phyloP scores from a whole-genome alignment of 2,329 filamentous ascomycete genomes.

The Pyrenophora tritici-repentis region DNA sequence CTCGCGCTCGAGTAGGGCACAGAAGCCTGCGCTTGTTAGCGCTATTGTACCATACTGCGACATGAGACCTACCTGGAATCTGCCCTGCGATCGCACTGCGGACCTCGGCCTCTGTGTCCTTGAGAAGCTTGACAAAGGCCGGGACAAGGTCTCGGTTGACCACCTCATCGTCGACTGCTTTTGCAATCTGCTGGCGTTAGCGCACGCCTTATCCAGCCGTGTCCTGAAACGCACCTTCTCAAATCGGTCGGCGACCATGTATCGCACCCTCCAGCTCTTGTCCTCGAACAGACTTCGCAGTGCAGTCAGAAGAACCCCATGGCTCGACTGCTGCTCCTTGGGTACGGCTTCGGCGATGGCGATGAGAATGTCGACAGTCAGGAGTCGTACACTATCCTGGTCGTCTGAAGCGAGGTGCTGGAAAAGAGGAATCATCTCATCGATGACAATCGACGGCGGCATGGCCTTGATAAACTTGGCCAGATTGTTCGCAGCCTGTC shows the following conservation, averaged over 20 bases:
- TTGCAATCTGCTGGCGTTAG: slow-evolving; percentile 74
- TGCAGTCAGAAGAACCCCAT: slow-evolving; percentile 88
- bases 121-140: slow-evolving; percentile 94
- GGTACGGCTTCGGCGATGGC: slow-evolving; percentile 96
- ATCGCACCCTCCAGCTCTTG: slow-evolving; percentile 98
- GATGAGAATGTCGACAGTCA: slow-evolving; percentile 96
- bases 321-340: slow-evolving; percentile 96
- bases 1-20: slow-evolving; percentile 81
- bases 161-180: slow-evolving; percentile 97
- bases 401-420: slow-evolving; percentile 96
- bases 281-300: slow-evolving; percentile 94
- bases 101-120: slow-evolving; percentile 97
- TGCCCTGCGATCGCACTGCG: slow-evolving; percentile 96
- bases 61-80: slow-evolving; percentile 69
- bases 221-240: slow-evolving; percentile 71
- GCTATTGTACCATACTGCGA: slow-evolving; percentile 5
- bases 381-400: slow-evolving; percentile 92
- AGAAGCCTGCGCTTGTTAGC: slow-evolving; percentile 71
- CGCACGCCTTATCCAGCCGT: slow-evolving; percentile 20
- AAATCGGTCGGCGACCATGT: slow-evolving; percentile 98
- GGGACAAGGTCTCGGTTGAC: slow-evolving; percentile 92
- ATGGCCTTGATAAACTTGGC: slow-evolving; percentile 98
- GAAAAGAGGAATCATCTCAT: slow-evolving; percentile 99
- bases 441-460: slow-evolving; percentile 86
- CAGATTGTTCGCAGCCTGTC: slow-evolving; percentile 94